phyloP scores from a whole-genome alignment of 306 rosid genomes.

The Carpinus viminea region DNA sequence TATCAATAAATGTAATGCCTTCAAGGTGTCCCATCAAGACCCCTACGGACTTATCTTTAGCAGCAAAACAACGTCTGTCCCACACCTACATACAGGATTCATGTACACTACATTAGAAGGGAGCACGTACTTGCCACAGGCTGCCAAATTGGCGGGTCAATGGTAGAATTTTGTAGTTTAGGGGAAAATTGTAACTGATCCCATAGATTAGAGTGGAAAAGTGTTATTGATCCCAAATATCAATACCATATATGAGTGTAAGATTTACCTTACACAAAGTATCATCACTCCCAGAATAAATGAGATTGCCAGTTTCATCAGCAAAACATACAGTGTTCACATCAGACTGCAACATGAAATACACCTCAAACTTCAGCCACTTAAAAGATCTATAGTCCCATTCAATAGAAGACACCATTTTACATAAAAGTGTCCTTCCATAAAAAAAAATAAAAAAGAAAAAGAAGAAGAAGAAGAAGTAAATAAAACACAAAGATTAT shows the following conservation, averaged over 20 bases:
- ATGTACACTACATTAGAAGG: neutral
- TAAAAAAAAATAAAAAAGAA: neutral
- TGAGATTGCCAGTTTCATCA: constrained; percentile 85
- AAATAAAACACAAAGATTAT: neutral
- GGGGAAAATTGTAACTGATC: neutral
- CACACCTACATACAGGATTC: constrained; percentile 60
- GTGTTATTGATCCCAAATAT: neutral
- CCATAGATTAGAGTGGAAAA: neutral
- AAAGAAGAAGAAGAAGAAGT: too few species aligned
- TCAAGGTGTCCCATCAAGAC: constrained; percentile 79
- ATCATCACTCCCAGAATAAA: constrained; percentile 97
- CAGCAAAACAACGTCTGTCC: constrained; percentile 84
- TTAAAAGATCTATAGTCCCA: neutral
- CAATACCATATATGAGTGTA: neutral
- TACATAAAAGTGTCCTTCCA: neutral
- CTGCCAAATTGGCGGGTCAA: neutral
- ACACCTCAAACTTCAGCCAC: constrained; percentile 26
- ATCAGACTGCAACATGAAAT: constrained; percentile 66
- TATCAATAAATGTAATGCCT: constrained; percentile 87
- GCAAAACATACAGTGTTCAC: constrained; percentile 95
- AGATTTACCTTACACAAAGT: constrained; percentile 74
- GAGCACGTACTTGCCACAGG: neutral
- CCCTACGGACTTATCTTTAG: constrained; percentile 74
- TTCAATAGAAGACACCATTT: neutral
- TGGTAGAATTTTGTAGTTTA: neutral